phyloP scores from a whole-genome alignment of 768 basidiomycete species.

The Rhizopogon vesiculosus region DNA sequence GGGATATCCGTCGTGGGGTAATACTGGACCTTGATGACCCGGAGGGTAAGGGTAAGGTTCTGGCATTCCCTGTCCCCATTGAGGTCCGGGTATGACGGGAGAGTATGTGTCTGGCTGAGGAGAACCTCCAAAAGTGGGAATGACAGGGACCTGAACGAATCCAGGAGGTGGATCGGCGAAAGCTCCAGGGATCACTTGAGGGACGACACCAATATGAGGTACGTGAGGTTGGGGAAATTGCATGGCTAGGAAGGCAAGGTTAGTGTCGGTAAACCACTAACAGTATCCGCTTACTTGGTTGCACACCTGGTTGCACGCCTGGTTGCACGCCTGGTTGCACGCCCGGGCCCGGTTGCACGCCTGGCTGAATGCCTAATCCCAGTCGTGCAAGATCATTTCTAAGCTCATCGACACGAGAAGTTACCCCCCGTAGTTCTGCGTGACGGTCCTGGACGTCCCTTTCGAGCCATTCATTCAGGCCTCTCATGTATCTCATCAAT shows the following conservation, averaged over 20 bases:
- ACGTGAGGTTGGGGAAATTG: slow-evolving; percentile 22
- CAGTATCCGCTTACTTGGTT: not conserved
- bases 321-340: too few relatives aligned
- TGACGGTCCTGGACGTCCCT: slow-evolving; percentile 79
- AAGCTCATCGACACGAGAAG: slow-evolving; percentile 53
- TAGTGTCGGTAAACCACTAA: not conserved
- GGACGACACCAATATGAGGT: slow-evolving; percentile 10
- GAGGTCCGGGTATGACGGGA: slow-evolving; percentile 23
- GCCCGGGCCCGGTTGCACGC: slow-evolving; percentile 19
- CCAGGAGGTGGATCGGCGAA: slow-evolving; percentile 11
- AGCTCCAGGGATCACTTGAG: slow-evolving; percentile 16
- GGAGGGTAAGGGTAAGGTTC: slow-evolving; percentile 13
- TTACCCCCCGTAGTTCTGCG: slow-evolving; percentile 61
- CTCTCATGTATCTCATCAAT: slow-evolving; percentile 73
- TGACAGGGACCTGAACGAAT: slow-evolving; percentile 23
- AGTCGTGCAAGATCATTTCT: slow-evolving; percentile 41
- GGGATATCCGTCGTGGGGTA: slow-evolving; percentile 5
- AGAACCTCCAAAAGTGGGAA: slow-evolving; percentile 9
- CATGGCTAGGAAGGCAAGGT: slow-evolving; percentile 9
- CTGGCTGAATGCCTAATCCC: slow-evolving; percentile 35
- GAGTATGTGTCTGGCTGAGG: slow-evolving; percentile 2
- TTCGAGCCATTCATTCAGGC: slow-evolving; percentile 74
- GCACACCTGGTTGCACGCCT: not conserved
- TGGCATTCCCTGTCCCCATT: slow-evolving; percentile 16
- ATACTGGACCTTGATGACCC: slow-evolving; percentile 36